Evolutionary conservation across 352 stramenopile genomes (phyloP).

Genomic region (Phytophthora litchii): DNA sequence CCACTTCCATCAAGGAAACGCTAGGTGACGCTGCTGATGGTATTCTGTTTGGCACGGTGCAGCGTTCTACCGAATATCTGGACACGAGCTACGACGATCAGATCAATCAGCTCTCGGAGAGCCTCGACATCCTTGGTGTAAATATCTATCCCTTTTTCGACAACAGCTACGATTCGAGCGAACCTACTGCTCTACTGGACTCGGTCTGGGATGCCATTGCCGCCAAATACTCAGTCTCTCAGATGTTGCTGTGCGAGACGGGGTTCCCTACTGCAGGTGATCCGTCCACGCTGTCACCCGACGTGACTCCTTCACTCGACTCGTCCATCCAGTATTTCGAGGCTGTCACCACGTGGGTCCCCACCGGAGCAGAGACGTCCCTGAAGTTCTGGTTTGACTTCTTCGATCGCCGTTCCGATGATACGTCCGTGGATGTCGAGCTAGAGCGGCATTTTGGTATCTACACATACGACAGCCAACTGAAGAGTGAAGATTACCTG

Average conservation of each 20-base stretch:
- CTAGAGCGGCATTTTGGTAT: conserved; percentile 65
- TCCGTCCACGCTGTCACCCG: conserved; percentile 38
- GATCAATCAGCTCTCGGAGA: conserved; percentile 42
- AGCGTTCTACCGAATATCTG: conserved; percentile 69
- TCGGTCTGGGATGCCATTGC: conserved; percentile 53
- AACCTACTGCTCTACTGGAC: conserved; percentile 51
- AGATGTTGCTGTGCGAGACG: conserved; percentile 64
- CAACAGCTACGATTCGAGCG: conserved; percentile 50
- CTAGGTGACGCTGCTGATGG: conserved; percentile 37
- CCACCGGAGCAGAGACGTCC: conserved; percentile 29
- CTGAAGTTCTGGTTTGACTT: conserved; percentile 67
- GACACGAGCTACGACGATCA: conserved; percentile 48
- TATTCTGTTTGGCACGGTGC: conserved; percentile 64
- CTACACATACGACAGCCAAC: conserved; percentile 49
- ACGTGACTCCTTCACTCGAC: conserved; percentile 46
- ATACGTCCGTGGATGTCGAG: conserved; percentile 40
- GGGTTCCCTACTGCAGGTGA: conserved; percentile 55
- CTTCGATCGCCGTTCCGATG: conserved; percentile 60
- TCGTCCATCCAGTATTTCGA: conserved; percentile 34
- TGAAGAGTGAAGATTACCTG: conserved; percentile 47
- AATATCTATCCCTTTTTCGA: conserved; percentile 76
- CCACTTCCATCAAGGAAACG: conserved; percentile 39
- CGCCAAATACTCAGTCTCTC: conserved; percentile 41
- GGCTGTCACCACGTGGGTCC: conserved; percentile 28
- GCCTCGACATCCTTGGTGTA: conserved; percentile 61